Percentiles rank a stretch among this genome's conserved stretches.
Conservation (phyloP, 148 eudicot species). For the Amaranthus cruentus region DNA sequence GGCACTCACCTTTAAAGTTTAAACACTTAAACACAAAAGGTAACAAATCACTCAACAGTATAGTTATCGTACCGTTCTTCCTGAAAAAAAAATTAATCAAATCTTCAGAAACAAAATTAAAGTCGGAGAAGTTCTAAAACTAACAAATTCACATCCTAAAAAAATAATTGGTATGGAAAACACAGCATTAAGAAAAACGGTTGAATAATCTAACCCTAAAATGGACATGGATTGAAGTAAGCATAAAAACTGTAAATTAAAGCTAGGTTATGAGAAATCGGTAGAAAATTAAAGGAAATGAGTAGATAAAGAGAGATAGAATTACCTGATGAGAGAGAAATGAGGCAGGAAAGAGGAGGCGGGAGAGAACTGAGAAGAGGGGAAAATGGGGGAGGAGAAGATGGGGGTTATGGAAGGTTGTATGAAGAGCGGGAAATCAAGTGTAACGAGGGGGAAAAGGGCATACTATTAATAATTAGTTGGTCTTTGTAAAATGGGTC, state of each 20-base stretch:
- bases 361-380: not conserved
- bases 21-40: not conserved
- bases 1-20: conserved; percentile 4
- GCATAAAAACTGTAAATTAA: too few species aligned
- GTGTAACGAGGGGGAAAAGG: not conserved
- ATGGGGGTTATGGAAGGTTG: not conserved
- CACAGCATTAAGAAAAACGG: not conserved
- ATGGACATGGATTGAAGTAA: not conserved
- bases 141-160: not conserved
- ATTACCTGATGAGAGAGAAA: not conserved
- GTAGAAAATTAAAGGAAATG: not conserved
- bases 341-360: not conserved
- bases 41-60: not conserved
- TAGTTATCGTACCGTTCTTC: not conserved
- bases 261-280: too few species aligned
- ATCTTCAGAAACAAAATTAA: not conserved
- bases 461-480: too few species aligned
- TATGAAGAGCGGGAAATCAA: conserved; percentile 3
- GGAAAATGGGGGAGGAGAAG: not conserved
- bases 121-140: not conserved
- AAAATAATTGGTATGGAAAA: not conserved
- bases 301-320: not conserved
- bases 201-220: not conserved
- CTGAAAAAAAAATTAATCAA: not conserved
- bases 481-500: too few species aligned